Evolutionary conservation across 257 asterid genomes (phyloP).

Genomic region (Fraxinus quadrangulata): DNA sequence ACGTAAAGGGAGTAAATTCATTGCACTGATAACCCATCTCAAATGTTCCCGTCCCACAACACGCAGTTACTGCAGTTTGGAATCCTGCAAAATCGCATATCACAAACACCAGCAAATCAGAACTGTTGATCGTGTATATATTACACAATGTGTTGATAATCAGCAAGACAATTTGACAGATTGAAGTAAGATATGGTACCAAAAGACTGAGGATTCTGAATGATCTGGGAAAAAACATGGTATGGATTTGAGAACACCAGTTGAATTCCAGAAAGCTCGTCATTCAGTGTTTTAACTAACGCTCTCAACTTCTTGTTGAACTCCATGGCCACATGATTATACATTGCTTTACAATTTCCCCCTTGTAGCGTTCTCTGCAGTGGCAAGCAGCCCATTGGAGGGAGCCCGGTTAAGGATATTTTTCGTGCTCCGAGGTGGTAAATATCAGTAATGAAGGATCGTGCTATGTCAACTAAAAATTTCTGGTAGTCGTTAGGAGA

Average conservation of each 20-base stretch:
- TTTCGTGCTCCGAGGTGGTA: slow-evolving; percentile 41
- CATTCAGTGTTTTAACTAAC: slow-evolving; percentile 30
- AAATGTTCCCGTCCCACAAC: slow-evolving; percentile 47
- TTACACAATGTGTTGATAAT: too few relatives aligned
- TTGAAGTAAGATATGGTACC: slow-evolving; percentile 24
- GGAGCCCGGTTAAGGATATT: slow-evolving; percentile 38
- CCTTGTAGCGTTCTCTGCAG: slow-evolving; percentile 42
- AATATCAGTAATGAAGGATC: slow-evolving; percentile 28
- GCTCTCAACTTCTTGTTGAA: slow-evolving; percentile 28
- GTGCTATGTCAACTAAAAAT: slow-evolving; percentile 26
- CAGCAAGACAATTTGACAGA: not conserved
- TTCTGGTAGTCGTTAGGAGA: slow-evolving; percentile 31
- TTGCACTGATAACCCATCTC: slow-evolving; percentile 48
- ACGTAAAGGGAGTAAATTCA: slow-evolving; percentile 37
- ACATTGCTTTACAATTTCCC: slow-evolving; percentile 25
- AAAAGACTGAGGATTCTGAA: slow-evolving; percentile 28
- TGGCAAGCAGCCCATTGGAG: slow-evolving; percentile 53
- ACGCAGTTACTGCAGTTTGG: slow-evolving; percentile 37
- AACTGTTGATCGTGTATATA: not conserved
- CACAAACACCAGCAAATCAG: not conserved
- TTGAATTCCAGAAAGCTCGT: slow-evolving; percentile 34
- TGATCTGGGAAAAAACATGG: slow-evolving; percentile 29
- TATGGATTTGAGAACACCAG: slow-evolving; percentile 38
- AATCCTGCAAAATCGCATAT: slow-evolving; percentile 26
- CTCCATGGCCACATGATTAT: slow-evolving; percentile 34